Percentiles rank a stretch among this genome's conserved stretches.
These are phyloP conservation scores for Alternaria rosae DNA, from an alignment of 2,329 filamentous ascomycete genomes.

Conservation along the genomic window DNA sequence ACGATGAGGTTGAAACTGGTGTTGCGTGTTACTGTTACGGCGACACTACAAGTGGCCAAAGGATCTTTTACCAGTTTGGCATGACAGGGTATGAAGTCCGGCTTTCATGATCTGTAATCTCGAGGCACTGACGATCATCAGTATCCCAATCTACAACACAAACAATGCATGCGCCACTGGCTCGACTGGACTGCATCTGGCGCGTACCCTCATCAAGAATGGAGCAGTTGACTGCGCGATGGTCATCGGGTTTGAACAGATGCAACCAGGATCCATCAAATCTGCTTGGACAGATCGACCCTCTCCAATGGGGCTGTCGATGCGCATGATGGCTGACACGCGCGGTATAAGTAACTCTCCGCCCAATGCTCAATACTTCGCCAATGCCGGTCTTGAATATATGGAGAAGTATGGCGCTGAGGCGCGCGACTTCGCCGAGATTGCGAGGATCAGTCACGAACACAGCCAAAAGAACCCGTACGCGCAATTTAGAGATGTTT, in stretches of 20 bases:
- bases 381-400: constrained; percentile 90
- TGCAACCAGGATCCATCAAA: constrained; percentile 86
- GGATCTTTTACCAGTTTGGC: constrained; percentile 97
- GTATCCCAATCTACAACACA: constrained; percentile 93
- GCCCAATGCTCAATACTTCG: constrained; percentile 89
- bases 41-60: constrained; percentile 90
- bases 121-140: constrained; percentile 39
- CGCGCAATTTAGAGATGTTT: constrained; percentile 91
- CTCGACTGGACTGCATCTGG: constrained; percentile 85
- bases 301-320: constrained; percentile 76
- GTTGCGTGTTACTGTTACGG: constrained; percentile 97
- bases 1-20: constrained; percentile 93
- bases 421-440: constrained; percentile 88
- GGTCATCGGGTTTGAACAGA: constrained; percentile 96
- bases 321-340: constrained; percentile 82
- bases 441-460: constrained; percentile 86
- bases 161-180: constrained; percentile 98
- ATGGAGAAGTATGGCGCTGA: constrained; percentile 92
- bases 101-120: no score
- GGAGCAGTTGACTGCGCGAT: constrained; percentile 86
- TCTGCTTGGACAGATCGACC: constrained; percentile 81
- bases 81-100: constrained; percentile 67
- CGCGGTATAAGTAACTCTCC: constrained; percentile 80
- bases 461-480: constrained; percentile 92
- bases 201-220: constrained; percentile 75